Base-by-base conservation (phyloP, 768 basidiomycete genomes). In the Cytidiella melzeri region DNA sequence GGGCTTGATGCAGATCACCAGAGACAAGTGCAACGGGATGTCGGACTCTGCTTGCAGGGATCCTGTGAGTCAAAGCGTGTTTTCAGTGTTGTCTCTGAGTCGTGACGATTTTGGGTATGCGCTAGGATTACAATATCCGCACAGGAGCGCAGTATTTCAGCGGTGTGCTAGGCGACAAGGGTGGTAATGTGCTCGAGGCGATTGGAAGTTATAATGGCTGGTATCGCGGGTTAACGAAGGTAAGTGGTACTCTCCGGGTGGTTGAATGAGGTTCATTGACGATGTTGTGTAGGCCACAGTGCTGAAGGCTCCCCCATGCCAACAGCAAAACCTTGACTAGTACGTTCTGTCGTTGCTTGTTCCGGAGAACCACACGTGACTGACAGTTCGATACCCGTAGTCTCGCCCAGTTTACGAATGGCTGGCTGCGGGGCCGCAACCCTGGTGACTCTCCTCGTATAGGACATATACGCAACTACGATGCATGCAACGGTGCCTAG, bases 291-390 rank as follows among this genome's bases (percentile, higher is more conserved):
- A n/a, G n/a, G n/a, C 18, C 85, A 80, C 46, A 76, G 77, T 51
- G 82, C 83, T 39, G 74, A 69, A 10, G 45, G 69, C 43, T 67
- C 71, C 1, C 66, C 67, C 63, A 40, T 84, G 84, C 64, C 89
- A 91, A n/a, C n/a, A n/a, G 71, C 83, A 89, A 62, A 92, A 92
- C 69, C 72, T 89, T 42, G 91, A 92, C 68, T 93, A 93, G 87
- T 85, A 59, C 57, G 84, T 72, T 26, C 47, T 47, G 5, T 18
- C 12, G 13, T 15, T 39, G 10, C 55, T 25, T 15, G 20, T 41
- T 23, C 21, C 23, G n/a, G n/a, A n/a, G n/a, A n/a, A 25, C 26
- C 5, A 47, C 40, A 3, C 20, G n/a, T 12, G 1, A 26, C 46
- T 40, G 25, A 5, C 58, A 20, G 41, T 45, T 55, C 37, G 51